phyloP scores from a whole-genome alignment of 108 stramenopile genomes.

The Stephanodiscus minutulus region DNA sequence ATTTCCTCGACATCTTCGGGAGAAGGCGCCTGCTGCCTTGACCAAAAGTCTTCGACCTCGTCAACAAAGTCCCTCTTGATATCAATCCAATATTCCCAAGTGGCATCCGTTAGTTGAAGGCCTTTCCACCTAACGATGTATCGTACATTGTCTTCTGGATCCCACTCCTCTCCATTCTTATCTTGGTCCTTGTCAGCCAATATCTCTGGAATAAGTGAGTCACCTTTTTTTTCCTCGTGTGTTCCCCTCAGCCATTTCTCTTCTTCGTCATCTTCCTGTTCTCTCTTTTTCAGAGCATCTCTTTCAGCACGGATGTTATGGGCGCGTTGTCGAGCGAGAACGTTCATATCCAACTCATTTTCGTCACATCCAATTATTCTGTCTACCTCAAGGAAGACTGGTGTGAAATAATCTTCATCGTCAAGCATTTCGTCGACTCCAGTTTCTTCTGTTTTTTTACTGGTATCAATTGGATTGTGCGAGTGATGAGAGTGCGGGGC shows the following conservation, averaged over 20 bases:
- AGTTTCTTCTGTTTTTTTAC: conserved; percentile 8
- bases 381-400: conserved; percentile 70
- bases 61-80: conserved; percentile 85
- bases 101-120: conserved; percentile 76
- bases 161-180: conserved; percentile 65
- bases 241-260: conserved; percentile 50
- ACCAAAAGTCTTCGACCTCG: conserved; percentile 84
- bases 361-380: conserved; percentile 85
- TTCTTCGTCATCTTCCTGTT: conserved; percentile 60
- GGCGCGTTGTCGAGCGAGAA: conserved; percentile 80
- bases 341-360: conserved; percentile 75
- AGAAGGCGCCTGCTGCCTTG: conserved; percentile 71
- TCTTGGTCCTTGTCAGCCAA: background rate
- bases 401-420: conserved; percentile 72
- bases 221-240: conserved; percentile 5
- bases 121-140: conserved; percentile 89
- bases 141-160: conserved; percentile 87
- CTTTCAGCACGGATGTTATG: conserved; percentile 56
- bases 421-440: conserved; percentile 23
- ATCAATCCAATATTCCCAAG: conserved; percentile 89
- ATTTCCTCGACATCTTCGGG: conserved; percentile 42
- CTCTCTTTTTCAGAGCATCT: conserved; percentile 47
- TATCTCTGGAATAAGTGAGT: too few relatives aligned
- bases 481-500: conserved; percentile 49
- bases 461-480: conserved; percentile 7